Percentiles rank a stretch among this genome's conserved stretches.
phyloP scores from a whole-genome alignment of 1,284 basidiomycete species.

The Cronartium quercuum region DNA sequence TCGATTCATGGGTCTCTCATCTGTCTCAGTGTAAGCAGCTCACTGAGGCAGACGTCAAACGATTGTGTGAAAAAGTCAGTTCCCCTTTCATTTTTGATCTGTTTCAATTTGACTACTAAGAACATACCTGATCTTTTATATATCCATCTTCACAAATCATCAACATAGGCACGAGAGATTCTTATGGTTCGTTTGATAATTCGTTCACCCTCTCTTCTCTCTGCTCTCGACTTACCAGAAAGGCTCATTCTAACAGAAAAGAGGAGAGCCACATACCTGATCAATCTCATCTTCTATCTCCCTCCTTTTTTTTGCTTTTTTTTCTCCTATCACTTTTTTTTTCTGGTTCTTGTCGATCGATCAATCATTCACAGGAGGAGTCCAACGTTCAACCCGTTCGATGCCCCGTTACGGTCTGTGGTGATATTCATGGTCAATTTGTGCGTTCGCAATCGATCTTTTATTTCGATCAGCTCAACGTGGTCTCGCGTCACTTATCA shows the following conservation, averaged over 20 bases:
- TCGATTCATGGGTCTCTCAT: constrained; percentile 93
- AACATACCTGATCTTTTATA: constrained; percentile 4
- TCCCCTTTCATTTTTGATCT: not conserved
- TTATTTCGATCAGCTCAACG: not conserved
- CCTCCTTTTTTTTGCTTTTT: not conserved
- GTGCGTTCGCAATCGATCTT: constrained; percentile 58
- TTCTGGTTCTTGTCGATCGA: not conserved
- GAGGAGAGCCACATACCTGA: constrained; percentile 1
- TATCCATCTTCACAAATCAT: constrained; percentile 40
- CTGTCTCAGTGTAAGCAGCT: constrained; percentile 97
- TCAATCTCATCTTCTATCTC: not conserved
- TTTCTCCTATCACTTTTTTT: not conserved
- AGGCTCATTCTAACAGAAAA: constrained; percentile 1
- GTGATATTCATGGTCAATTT: constrained; percentile 99
- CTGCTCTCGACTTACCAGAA: constrained; percentile 1
- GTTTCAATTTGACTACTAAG: not conserved
- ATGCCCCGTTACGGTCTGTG: constrained; percentile 95
- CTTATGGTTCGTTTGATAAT: constrained; percentile 30
- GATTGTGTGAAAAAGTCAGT: constrained; percentile 94
- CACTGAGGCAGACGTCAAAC: constrained; percentile 90
- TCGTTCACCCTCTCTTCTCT: constrained; percentile 1
- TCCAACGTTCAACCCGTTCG: constrained; percentile 95
- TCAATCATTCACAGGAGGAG: constrained; percentile 56
- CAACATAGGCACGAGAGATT: constrained; percentile 30
- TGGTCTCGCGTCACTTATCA: not conserved